Evolutionary conservation across 2,329 filamentous ascomycete genomes (phyloP).

Genomic region (Myriosclerotinia scirpicola): DNA sequence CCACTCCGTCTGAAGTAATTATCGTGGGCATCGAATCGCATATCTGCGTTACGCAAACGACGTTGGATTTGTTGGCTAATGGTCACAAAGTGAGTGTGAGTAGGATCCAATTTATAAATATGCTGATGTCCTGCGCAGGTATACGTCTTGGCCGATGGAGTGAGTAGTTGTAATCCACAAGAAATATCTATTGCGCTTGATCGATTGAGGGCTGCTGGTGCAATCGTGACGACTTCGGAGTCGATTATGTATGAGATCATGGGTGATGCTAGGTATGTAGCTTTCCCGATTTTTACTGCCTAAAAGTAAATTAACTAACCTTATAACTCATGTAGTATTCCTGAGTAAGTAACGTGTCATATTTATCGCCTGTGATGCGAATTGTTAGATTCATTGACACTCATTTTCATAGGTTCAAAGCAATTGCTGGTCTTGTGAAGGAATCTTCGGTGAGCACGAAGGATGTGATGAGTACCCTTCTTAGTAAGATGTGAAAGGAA

Average conservation of each 20-base stretch:
- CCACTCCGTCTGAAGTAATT: conserved; percentile 57
- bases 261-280: conserved; percentile 63
- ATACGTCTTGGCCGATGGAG: conserved; percentile 84
- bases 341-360: conserved; percentile 51
- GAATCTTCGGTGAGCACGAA: conserved; percentile 71
- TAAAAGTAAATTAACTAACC: neutral
- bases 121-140: neutral
- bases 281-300: neutral
- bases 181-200: conserved; percentile 80
- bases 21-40: conserved; percentile 92
- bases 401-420: conserved; percentile 51
- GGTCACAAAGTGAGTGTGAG: conserved; percentile 65
- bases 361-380: neutral
- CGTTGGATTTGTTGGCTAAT: conserved; percentile 71
- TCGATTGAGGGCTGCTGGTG: conserved; percentile 72
- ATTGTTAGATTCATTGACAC: neutral
- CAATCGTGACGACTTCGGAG: conserved; percentile 81
- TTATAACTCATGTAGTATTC: conserved; percentile 46
- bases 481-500: conserved; percentile 52
- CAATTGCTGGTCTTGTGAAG: conserved; percentile 75
- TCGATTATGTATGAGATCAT: conserved; percentile 86
- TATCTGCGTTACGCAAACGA: conserved; percentile 92
- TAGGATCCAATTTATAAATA: neutral
- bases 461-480: conserved; percentile 63
- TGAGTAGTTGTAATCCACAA: conserved; percentile 80